phyloP scores from a whole-genome alignment of 2,329 filamentous ascomycete species.

The Nothophoma quercina region DNA sequence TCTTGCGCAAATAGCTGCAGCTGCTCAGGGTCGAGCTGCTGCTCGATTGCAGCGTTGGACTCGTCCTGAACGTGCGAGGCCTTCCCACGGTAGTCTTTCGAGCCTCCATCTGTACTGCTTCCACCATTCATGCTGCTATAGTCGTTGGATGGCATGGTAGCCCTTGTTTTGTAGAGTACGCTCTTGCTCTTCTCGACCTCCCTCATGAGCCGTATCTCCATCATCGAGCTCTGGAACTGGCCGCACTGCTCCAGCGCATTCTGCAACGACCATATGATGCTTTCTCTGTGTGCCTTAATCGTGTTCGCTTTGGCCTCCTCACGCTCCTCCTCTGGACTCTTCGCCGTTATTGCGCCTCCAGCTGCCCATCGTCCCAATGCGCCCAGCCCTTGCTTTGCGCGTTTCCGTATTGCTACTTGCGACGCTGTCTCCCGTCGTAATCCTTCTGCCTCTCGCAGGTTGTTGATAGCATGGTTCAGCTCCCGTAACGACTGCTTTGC shows the following conservation, averaged over 20 bases:
- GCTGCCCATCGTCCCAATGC: slow-evolving; percentile 73
- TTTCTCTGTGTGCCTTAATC: slow-evolving; percentile 76
- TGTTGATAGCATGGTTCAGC: slow-evolving; percentile 80
- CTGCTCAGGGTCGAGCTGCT: slow-evolving; percentile 80
- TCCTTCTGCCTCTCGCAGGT: slow-evolving; percentile 81
- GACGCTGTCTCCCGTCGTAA: slow-evolving; percentile 79
- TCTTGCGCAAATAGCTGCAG: slow-evolving; percentile 92
- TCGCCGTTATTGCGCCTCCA: slow-evolving; percentile 59
- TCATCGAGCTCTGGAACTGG: slow-evolving; percentile 85
- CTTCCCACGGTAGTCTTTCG: slow-evolving; percentile 39
- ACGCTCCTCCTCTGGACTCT: slow-evolving; percentile 70
- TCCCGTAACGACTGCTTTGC: slow-evolving; percentile 86
- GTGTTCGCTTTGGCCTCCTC: slow-evolving; percentile 76
- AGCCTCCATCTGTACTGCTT: slow-evolving; percentile 14
- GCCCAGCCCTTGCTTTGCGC: slow-evolving; percentile 68
- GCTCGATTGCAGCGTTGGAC: slow-evolving; percentile 51
- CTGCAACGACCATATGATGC: slow-evolving; percentile 82
- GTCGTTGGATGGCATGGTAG: slow-evolving; percentile 36
- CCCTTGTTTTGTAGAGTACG: slow-evolving; percentile 74
- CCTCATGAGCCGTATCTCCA: slow-evolving; percentile 83
- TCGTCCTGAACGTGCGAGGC: slow-evolving; percentile 32
- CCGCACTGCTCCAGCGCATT: slow-evolving; percentile 78
- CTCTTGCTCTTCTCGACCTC: slow-evolving; percentile 91
- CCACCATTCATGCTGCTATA: slow-evolving; percentile 31
- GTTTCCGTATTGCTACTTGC: slow-evolving; percentile 75